phyloP scores from a whole-genome alignment of 331 rosid genomes.

The Malus hybrid region DNA sequence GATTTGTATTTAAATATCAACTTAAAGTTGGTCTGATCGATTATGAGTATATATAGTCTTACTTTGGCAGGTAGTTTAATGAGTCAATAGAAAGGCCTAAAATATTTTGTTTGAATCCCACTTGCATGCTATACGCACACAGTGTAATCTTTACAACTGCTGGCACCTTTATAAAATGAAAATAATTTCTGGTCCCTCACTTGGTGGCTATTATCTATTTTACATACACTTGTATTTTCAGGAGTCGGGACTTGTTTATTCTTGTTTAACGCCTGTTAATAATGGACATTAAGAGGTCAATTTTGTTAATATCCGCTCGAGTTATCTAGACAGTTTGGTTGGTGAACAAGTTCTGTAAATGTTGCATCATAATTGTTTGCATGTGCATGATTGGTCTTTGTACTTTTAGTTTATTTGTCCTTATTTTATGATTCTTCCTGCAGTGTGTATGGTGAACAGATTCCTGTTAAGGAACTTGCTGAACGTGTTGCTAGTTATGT shows the following conservation, averaged over 20 bases:
- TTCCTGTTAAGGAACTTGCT: constrained; percentile 95
- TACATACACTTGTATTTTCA: not conserved
- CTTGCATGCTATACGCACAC: not conserved
- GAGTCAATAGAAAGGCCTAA: not conserved
- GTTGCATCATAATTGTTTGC: not conserved
- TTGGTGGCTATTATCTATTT: not conserved
- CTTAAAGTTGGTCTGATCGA: not conserved
- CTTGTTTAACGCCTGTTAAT: not conserved
- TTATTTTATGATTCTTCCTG: constrained; percentile 10
- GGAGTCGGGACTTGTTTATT: not conserved
- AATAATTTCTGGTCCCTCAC: not conserved
- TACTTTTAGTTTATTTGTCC: not conserved
- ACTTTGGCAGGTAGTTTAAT: not conserved
- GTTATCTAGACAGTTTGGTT: not conserved
- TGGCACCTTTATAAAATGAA: not conserved
- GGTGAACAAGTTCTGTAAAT: not conserved
- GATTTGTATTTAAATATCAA: not conserved
- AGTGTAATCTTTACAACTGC: not conserved
- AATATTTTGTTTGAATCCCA: not conserved
- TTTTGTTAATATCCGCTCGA: not conserved
- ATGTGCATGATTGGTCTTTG: not conserved
- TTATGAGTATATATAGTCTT: not conserved
- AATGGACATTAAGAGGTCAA: not conserved
- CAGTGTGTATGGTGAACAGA: constrained; percentile 80
- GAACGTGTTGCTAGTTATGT: constrained; percentile 97